Evolutionary conservation across 2,329 filamentous ascomycete species (phyloP), one percentile per base, ranked within the genome.

Genomic region (Fusarium subglutinans): DNA sequence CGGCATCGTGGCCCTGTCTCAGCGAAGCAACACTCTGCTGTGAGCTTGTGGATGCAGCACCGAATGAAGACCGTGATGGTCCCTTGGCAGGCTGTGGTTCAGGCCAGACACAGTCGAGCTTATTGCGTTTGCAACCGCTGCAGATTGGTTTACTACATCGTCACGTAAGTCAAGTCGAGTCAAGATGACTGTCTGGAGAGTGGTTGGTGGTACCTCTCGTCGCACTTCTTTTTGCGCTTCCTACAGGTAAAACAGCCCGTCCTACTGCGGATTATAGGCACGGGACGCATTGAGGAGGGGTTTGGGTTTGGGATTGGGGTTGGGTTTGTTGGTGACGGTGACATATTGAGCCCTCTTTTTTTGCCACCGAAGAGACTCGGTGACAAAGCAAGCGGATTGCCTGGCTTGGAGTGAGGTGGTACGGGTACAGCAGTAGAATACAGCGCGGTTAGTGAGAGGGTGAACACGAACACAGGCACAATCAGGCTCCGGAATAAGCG

Each of bases 191-290:
- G 20, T 43, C 15, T 26, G 50, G n/a, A 18, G 20, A 38, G 24
- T 18, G 14, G 20, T 33, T 22, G 22, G 8, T 18, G 17, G 26
- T 71, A 71, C 68, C 50, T 71, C 79, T 89, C 87, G 73, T 88
- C 86, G 77, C 87, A 89, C 72, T 87, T 84, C 72, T 88, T 88
- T 79, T 89, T 89, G 68, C 86, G 83, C 43, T 86, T 85, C 70
- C 86, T 84, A 79, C 85, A 87, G 35, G 84, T 87, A 78, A 87
- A 80, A 79, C 85, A 87, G 65, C 84, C 84, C 22, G 83, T 82
- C 73, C 83, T 76, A 70, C 77, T 80, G 67, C 81, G 77, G 63
- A 83, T 81, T 68, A 82, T 81, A 67, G 81, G 81, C 72, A 79
- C 79, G 47, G 77, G 77, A 60, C 79, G 75, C 78, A 81, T 80